Evolutionary conservation across 441 rosid genomes (phyloP), one percentile per base, ranked within the genome.

Genomic region (Gossypium trilobum): DNA sequence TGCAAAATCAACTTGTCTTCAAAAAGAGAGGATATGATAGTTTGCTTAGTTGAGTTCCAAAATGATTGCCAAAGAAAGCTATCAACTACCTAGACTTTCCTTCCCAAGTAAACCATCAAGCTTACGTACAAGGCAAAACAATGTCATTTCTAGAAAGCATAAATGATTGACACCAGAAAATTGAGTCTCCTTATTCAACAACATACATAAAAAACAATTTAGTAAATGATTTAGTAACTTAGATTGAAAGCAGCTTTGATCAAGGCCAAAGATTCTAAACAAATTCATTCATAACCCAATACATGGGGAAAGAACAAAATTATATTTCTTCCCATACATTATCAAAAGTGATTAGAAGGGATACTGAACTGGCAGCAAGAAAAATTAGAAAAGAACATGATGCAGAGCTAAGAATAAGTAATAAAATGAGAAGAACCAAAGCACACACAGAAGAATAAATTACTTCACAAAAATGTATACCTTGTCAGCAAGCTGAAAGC

Each of bases 401-500:
- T 7, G 50, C 64, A 63, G 54, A 68, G 64, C 63, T 62, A 5
- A 56, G 16, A 48, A 44, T 31, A 56, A 23, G 63, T 62, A 66
- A 36, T 54, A 39, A 65, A 62, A 54, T 56, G 31, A 29, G 59
- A 29, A 73, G 39, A 74, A 72, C 46, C 63, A n/a, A 42, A 71
- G 73, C 64, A 65, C 44, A 62, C 11, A 56, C 25, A 19, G 27
- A 46, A 51, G 51, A 46, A 31, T 5, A 48, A 73, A 42, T 27
- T 42, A 70, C n/a, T 48, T 56, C 19, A 60, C 17, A 72, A 67
- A 56, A 64, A 33, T 57, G 39, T 68, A 62, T 86, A 93, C 99
- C 97, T 89, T 87, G 81, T 74, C 83, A 65, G 87, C 81, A 76
- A 86, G 64, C 73, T 85, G 80, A 81, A 93, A 95, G 78, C 85